A percentile compares a stretch with the other conserved stretches of the same genome.
Evolutionary conservation across 1,284 basidiomycete genomes (phyloP).

Genomic region (Acaromyces ingoldii): DNA sequence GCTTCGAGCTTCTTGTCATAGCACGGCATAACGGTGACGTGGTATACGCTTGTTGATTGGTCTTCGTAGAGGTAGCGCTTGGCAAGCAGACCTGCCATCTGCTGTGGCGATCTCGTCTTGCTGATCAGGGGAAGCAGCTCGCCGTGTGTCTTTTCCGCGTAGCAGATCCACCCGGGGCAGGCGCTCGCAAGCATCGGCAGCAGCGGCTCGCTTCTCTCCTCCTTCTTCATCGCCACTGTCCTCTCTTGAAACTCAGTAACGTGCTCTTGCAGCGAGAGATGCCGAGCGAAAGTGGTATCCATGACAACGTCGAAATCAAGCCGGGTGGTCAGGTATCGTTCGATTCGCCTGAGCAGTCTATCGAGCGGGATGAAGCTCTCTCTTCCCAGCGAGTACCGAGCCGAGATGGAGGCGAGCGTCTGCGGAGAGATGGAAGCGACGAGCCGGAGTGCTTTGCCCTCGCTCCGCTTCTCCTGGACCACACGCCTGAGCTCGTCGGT

Average conservation of each 20-base stretch:
- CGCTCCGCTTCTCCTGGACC: conserved; percentile 14
- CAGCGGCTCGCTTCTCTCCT: conserved; percentile 22
- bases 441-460: conserved; percentile 12
- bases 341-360: conserved; percentile 55
- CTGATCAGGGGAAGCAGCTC: conserved; percentile 89
- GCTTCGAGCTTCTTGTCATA: conserved; percentile 99
- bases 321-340: conserved; percentile 35
- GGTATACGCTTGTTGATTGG: conserved; percentile 59
- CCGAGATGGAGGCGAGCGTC: conserved; percentile 70
- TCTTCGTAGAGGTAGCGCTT: conserved; percentile 61
- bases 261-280: conserved; percentile 77
- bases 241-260: conserved; percentile 66
- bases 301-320: conserved; percentile 73
- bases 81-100: conserved; percentile 85
- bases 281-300: conserved; percentile 91
- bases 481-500: conserved; percentile 75
- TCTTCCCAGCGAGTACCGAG: conserved; percentile 24
- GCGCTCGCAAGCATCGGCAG: conserved; percentile 91
- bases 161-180: conserved; percentile 98
- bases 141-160: conserved; percentile 89
- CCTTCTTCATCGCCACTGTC: conserved; percentile 4
- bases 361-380: conserved; percentile 46
- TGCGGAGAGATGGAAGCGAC: conserved; percentile 66
- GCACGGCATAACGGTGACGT: conserved; percentile 97
- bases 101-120: conserved; percentile 83